Conservation (phyloP, 371 early-diverging fungal species). For the Actinomortierella wolfii region DNA sequence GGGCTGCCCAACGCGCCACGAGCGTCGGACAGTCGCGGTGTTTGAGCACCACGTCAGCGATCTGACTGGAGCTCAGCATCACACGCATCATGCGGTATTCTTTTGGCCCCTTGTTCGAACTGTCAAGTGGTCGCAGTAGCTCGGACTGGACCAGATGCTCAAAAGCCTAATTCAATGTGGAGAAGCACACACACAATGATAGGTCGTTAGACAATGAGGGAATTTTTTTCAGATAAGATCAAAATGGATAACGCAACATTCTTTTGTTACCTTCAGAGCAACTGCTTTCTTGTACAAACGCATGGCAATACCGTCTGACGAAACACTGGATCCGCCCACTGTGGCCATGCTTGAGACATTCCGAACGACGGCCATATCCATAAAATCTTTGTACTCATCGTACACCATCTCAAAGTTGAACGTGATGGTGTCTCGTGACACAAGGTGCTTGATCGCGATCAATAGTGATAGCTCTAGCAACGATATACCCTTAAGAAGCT, state of each 20-base stretch:
- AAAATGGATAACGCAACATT: not conserved
- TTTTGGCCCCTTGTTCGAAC: conserved; percentile 71
- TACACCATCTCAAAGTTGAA: conserved; percentile 96
- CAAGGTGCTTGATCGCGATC: conserved; percentile 76
- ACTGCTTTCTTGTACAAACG: conserved; percentile 77
- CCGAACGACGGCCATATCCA: conserved; percentile 58
- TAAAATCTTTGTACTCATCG: conserved; percentile 87
- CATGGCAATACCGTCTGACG: conserved; percentile 63
- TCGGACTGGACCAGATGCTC: conserved; percentile 75
- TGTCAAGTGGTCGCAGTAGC: conserved; percentile 67
- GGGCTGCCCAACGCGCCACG: conserved; percentile 58
- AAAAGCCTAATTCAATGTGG: conserved; percentile 60
- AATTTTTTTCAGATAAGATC: too few relatives aligned
- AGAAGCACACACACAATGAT: not conserved
- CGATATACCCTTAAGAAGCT: conserved; percentile 73
- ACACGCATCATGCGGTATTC: conserved; percentile 84
- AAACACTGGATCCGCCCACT: conserved; percentile 12
- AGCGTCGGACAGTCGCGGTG: conserved; percentile 58
- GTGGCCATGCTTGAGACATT: conserved; percentile 41
- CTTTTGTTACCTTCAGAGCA: conserved; percentile 72
- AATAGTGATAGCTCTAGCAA: conserved; percentile 82
- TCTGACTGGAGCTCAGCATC: conserved; percentile 74
- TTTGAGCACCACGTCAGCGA: conserved; percentile 63
- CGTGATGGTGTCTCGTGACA: conserved; percentile 62
- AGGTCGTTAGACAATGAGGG: not conserved